Evolutionary conservation across 345 rosid species (phyloP).

Genomic region (Ceriops decandra): DNA sequence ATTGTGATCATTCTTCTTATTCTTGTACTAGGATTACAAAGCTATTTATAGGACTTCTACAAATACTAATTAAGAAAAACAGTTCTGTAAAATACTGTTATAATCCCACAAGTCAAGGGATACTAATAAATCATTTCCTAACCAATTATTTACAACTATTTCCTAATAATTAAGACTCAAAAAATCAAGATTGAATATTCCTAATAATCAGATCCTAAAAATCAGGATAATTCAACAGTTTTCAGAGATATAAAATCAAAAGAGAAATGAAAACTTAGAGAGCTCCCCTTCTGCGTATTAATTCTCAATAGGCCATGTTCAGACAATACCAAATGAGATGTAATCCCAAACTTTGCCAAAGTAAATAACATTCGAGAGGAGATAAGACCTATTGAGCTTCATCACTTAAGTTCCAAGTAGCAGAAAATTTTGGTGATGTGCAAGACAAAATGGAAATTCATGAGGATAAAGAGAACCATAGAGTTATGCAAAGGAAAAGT

Average conservation of each 20-base stretch:
- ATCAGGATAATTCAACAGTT: no score
- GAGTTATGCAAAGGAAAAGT: background rate
- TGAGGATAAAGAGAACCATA: background rate
- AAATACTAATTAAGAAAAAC: no score
- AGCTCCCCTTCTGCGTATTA: background rate
- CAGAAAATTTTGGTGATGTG: background rate
- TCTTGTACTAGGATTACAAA: no score
- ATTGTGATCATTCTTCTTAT: no score
- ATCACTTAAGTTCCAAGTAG: constrained; percentile 1
- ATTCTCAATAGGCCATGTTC: background rate
- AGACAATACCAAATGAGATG: background rate
- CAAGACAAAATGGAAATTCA: background rate
- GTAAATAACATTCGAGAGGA: constrained; percentile 2
- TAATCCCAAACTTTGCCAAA: background rate
- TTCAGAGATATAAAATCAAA: background rate
- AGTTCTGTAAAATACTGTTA: no score
- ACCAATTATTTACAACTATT: no score
- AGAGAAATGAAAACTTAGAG: background rate
- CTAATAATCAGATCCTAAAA: no score
- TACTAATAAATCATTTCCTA: no score
- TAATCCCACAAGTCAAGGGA: no score
- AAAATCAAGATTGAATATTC: no score
- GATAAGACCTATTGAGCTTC: background rate
- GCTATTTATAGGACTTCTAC: no score
- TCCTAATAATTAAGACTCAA: no score